Conservation (phyloP, 2,329 filamentous ascomycete species). For the Aspergillus fischeri region DNA sequence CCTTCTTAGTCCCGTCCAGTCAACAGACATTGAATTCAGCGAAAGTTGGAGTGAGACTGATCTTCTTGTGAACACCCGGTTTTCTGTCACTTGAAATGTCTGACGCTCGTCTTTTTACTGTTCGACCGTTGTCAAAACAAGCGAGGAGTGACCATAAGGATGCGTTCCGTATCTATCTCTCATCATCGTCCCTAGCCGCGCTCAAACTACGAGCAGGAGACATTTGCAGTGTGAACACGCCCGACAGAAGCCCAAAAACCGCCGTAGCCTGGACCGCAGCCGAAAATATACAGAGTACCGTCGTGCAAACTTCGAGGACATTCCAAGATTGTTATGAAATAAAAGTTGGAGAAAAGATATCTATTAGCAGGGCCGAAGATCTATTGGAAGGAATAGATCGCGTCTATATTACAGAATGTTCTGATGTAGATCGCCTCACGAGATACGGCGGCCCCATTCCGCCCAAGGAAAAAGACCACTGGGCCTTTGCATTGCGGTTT, state of each 20-base stretch:
- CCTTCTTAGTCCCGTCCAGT: background rate
- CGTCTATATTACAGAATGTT: conserved; percentile 60
- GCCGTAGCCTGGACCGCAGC: conserved; percentile 61
- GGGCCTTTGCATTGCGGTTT: conserved; percentile 48
- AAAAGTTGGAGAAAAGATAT: conserved; percentile 66
- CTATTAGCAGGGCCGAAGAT: conserved; percentile 52
- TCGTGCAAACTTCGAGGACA: conserved; percentile 68
- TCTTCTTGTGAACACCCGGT: background rate
- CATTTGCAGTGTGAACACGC: conserved; percentile 43
- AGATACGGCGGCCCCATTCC: conserved; percentile 33
- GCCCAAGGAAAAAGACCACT: conserved; percentile 38
- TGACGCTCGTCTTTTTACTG: conserved; percentile 44
- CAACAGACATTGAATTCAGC: background rate
- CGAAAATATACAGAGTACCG: conserved; percentile 61
- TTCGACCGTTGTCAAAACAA: conserved; percentile 51
- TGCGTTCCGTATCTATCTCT: conserved; percentile 57
- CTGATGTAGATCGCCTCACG: conserved; percentile 37
- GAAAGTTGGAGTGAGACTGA: background rate
- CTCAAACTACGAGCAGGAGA: conserved; percentile 57
- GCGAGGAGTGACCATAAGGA: conserved; percentile 49
- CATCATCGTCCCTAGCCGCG: conserved; percentile 52
- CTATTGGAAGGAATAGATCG: conserved; percentile 53
- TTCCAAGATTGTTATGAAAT: conserved; percentile 70
- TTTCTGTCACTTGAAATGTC: conserved; percentile 26
- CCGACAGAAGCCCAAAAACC: conserved; percentile 43